Base-by-base conservation (phyloP, 2,329 filamentous ascomycete genomes). In the Apiospora marii region DNA sequence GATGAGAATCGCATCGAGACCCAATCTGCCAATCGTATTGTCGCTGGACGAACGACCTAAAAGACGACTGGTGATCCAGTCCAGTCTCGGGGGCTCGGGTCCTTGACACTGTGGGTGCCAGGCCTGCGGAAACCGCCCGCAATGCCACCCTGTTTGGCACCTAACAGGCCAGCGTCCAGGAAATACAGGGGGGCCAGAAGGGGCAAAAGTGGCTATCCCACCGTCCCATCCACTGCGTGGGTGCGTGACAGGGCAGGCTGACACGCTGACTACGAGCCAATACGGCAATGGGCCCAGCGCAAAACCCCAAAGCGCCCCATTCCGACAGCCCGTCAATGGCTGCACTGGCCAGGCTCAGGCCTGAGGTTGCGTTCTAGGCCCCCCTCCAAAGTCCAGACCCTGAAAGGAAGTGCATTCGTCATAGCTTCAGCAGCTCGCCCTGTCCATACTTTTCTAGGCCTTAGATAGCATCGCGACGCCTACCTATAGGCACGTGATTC, bases 1-100 rank as follows among this genome's bases (percentile, higher is more conserved):
- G 58, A 64, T 64, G 58, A 41, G 58, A 64, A 61, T 61, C 53
- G 53, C 53, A 61, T 61, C 53, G 53, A 64, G 58, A 41, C 58
- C 49, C n/a, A 27, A 51, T 51, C n/a, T 51, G 49, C n/a, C 58
- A 64, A 64, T 64, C 58, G 58, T 30, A n/a, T 64, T 64, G 53
- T 61, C 30, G 34, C 14, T 61, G 53, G 34, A 64, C 58, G 58
- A 64, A 41, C 58, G 58, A 64, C 58, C 58, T 64, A 37, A 22
- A 41, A 64, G 58, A 37, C 58, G 7, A 13, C 58, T 41, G 58
- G 30, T 64, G 58, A 41, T 41, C 37, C 37, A 64, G 27, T 64
- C 58, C 58, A 64, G 58, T 64, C 34, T 64, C 58, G 58, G 58
- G 58, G 58, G 58, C 19, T 64, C 34, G 58, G 58, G 58, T 37